Evolutionary conservation across 2,329 filamentous ascomycete species (phyloP), one percentile per base, ranked within the genome.

Genomic region (Penicillium sp.): DNA sequence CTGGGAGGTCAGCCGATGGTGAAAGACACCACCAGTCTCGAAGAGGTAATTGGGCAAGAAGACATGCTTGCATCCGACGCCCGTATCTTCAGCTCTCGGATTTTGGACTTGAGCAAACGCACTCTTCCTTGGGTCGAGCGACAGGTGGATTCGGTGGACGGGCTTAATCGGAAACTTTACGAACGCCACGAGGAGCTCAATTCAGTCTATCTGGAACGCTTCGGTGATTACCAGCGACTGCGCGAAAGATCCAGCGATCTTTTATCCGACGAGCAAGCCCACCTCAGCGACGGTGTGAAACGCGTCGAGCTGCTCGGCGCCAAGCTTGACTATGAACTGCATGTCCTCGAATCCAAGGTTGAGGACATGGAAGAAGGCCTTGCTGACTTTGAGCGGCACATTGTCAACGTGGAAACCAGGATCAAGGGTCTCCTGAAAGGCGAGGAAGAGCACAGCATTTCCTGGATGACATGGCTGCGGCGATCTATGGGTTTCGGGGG

Each of bases 291-390:
- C 64, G 79, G 80, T 13, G 76, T 90, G 53, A 86, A 86, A 66
- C 88, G 93, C 55, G 78, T 96, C 12, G 90, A 95, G 66, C 81
- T 86, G 20, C 75, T 95, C 33, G 83, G 86, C 2, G 89, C 89
- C 18, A 91, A 91, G 69, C 77, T 97, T 47, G 91, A 97, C 63
- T 97, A 97, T 69, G 92, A 96, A 74, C 85, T 96, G 53, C 82
- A 86, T 52, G 83, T 84, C 13, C 75, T 97, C n/a, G 78, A 83
- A 42, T 83, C 84, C 42, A 89, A 89, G 61, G 86, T 95, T 8
- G 80, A 88, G 60, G 92, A 97, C 64, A 87, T 95, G 7, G 90
- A 95, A 64, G 87, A 89, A 53, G 88, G 87, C 1, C 82, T 95
- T 0, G 74, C 73, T 9, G 86, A 90, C 53, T 95, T 95, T 67